Evolutionary conservation across 257 asterid species (phyloP).

Genomic region (Solanum chaucha): DNA sequence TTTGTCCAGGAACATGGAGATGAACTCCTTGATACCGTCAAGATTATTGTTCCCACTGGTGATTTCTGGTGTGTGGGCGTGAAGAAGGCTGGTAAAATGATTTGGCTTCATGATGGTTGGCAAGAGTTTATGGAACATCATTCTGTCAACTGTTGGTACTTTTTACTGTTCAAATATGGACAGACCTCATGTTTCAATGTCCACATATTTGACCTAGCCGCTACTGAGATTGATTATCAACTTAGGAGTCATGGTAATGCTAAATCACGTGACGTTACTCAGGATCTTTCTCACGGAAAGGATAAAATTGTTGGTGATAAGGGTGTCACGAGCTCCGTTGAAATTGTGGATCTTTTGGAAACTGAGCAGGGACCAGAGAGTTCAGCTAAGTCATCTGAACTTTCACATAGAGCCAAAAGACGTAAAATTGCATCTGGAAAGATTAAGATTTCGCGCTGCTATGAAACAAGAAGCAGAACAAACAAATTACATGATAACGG

Average conservation of each 20-base stretch:
- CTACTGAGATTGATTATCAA: conserved; percentile 7
- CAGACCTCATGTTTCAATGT: conserved; percentile 3
- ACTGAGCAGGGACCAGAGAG: not conserved
- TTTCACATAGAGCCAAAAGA: not conserved
- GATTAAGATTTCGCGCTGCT: not conserved
- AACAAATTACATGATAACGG: not conserved
- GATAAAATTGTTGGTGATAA: not conserved
- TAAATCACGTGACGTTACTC: not conserved
- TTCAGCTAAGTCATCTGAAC: not conserved
- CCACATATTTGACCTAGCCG: not conserved
- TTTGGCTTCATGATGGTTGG: conserved; percentile 10
- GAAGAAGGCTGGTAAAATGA: not conserved
- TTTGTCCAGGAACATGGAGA: conserved; percentile 2
- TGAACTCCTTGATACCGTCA: not conserved
- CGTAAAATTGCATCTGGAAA: not conserved
- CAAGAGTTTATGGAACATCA: conserved; percentile 1
- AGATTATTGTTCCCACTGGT: conserved; percentile 1
- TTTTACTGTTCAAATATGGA: conserved; percentile 2
- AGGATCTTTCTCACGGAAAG: not conserved
- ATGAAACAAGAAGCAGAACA: not conserved
- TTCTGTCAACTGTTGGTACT: not conserved
- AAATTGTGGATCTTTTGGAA: not conserved
- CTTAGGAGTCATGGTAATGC: not conserved
- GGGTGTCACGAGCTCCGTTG: not conserved
- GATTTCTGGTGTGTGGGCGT: conserved; percentile 2